Conservation (phyloP, 257 asterid genomes). For the Asclepias syriaca region DNA sequence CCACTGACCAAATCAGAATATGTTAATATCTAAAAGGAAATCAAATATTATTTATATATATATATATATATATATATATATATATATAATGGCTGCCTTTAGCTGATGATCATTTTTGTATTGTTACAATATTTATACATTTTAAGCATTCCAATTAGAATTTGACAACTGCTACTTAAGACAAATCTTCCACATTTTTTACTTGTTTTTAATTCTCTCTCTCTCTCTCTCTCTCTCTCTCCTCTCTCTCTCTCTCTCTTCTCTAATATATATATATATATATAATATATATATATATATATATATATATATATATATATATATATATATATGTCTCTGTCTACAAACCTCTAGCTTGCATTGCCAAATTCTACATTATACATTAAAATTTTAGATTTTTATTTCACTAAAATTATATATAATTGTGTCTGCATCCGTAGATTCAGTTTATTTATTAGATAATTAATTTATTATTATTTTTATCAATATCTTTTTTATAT, state of each 20-base stretch:
- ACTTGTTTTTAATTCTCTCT: too few species aligned
- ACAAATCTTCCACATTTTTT: not conserved
- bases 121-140: too few species aligned
- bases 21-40: not conserved
- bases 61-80: too few species aligned
- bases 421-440: too few species aligned
- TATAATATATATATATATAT: too few species aligned
- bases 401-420: too few species aligned
- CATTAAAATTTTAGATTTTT: too few species aligned
- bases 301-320: not conserved
- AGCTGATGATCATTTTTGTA: not conserved
- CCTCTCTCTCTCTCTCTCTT: too few species aligned
- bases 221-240: too few species aligned
- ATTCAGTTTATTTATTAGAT: too few species aligned
- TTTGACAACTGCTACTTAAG: constrained; percentile 9
- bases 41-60: not conserved
- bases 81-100: not conserved
- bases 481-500: too few species aligned
- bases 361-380: not conserved
- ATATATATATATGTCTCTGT: constrained; percentile 1
- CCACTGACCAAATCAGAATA: constrained; percentile 7
- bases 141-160: constrained; percentile 5
- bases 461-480: too few species aligned
- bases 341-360: not conserved
- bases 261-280: not conserved